Conservation (phyloP, 768 basidiomycete species). For the Tylopilus intermedius region DNA sequence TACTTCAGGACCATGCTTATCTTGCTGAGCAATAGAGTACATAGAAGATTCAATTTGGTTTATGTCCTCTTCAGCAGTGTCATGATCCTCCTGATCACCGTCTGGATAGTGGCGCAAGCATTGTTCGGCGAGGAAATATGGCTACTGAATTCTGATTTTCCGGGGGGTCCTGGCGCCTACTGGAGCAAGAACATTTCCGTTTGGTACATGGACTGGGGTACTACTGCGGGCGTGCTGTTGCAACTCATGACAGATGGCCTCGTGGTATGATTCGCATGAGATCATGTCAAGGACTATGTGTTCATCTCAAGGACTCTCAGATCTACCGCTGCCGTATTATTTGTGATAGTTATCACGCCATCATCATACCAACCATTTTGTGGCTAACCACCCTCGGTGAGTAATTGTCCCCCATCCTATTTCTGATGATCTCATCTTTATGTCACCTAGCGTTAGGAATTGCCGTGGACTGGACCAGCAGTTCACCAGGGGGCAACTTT, state of each 20-base stretch:
- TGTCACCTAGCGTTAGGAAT: not conserved
- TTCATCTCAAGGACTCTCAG: not conserved
- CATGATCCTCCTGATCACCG: slow-evolving; percentile 11
- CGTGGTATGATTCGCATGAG: slow-evolving; percentile 8
- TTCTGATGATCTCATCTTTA: not conserved
- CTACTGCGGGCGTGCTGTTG: slow-evolving; percentile 20
- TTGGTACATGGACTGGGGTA: slow-evolving; percentile 29
- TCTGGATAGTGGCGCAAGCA: slow-evolving; percentile 8
- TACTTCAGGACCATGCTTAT: slow-evolving; percentile 21
- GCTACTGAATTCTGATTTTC: slow-evolving; percentile 30
- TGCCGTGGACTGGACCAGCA: not conserved
- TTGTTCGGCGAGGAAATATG: slow-evolving; percentile 33
- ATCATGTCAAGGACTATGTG: not conserved
- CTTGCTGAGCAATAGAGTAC: slow-evolving; percentile 6
- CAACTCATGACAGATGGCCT: slow-evolving; percentile 34
- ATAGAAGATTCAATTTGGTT: slow-evolving; percentile 8
- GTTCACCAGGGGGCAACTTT: slow-evolving; percentile 10
- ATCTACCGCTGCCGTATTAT: too few species aligned
- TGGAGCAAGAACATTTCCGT: slow-evolving; percentile 19
- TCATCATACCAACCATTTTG: slow-evolving; percentile 17
- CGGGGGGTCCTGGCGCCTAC: slow-evolving; percentile 34
- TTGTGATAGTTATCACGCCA: too few species aligned
- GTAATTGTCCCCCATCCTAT: not conserved
- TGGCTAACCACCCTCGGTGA: slow-evolving; percentile 22
- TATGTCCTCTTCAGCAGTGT: slow-evolving; percentile 24